A percentile compares a stretch with the other conserved stretches of the same genome.
These are phyloP conservation scores for Fusarium sp. DNA, from an alignment of 2,329 filamentous ascomycete genomes.

Conservation along the genomic window DNA sequence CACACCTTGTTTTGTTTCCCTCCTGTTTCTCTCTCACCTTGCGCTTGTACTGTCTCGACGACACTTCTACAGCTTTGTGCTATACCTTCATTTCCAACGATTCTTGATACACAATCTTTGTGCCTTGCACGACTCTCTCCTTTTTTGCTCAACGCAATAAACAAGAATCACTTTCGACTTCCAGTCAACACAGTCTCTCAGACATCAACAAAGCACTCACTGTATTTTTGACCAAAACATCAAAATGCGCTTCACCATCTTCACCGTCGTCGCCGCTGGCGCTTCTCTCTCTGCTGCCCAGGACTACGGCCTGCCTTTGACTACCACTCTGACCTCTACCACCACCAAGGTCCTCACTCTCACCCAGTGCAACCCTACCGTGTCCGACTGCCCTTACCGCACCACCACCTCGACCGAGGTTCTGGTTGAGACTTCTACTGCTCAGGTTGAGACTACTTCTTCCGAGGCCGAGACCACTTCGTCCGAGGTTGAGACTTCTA, in stretches of 20 bases:
- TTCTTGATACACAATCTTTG: conserved; percentile 29
- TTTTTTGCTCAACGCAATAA: conserved; percentile 31
- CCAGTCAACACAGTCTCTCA: conserved; percentile 24
- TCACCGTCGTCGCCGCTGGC: conserved; percentile 57
- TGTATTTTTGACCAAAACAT: conserved; percentile 22
- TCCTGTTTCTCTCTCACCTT: conserved; percentile 25
- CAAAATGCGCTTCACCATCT: conserved; percentile 61
- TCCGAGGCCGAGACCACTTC: conserved; percentile 26
- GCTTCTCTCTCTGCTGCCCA: conserved; percentile 52
- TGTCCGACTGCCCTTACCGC: conserved; percentile 57
- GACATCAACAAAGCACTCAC: conserved; percentile 6
- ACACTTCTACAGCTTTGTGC: conserved; percentile 30
- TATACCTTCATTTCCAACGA: conserved; percentile 32
- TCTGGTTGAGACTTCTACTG: conserved; percentile 41
- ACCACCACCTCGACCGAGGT: conserved; percentile 42
- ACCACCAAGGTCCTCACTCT: conserved; percentile 59
- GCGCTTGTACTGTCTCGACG: conserved; percentile 35
- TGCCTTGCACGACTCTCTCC: conserved; percentile 37
- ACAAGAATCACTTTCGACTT: conserved; percentile 18
- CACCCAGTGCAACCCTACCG: conserved; percentile 59
- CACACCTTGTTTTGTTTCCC: conserved; percentile 13
- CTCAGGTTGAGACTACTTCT: conserved; percentile 30
- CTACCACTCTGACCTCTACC: conserved; percentile 59
- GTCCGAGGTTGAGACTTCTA: conserved; percentile 31
- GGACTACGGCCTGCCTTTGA: conserved; percentile 41